Conservation (phyloP, 2,329 filamentous ascomycete species). For the Ciborinia camelliae region DNA sequence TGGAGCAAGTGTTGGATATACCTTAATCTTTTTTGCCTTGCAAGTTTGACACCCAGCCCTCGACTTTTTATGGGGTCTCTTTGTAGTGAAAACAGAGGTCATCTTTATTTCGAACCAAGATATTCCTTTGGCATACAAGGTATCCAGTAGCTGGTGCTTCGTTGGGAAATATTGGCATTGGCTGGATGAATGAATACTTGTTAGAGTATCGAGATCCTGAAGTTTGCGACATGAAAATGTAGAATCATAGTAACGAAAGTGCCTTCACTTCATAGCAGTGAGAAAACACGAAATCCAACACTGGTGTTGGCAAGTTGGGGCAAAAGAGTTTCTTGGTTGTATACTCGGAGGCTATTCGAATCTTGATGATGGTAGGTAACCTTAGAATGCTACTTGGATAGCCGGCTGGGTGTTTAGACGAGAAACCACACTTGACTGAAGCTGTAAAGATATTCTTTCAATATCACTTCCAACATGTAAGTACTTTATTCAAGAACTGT, state of each 20-base stretch:
- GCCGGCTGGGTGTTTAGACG: not conserved
- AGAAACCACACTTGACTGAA: not conserved
- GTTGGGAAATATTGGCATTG: not conserved
- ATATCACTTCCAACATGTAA: no score
- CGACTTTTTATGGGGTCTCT: constrained; percentile 36
- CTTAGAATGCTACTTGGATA: not conserved
- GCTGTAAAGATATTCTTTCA: no score
- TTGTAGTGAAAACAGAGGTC: constrained; percentile 28
- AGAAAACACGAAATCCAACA: not conserved
- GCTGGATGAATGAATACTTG: not conserved
- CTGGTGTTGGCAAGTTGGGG: not conserved
- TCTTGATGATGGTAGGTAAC: not conserved
- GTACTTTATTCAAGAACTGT: not conserved
- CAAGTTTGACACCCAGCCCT: constrained; percentile 34
- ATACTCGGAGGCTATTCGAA: not conserved
- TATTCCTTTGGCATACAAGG: not conserved
- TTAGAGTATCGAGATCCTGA: not conserved
- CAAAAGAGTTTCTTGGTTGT: not conserved
- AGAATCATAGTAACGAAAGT: not conserved
- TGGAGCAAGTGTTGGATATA: constrained; percentile 11
- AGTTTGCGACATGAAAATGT: no score
- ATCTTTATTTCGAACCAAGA: not conserved
- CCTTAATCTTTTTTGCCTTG: constrained; percentile 36
- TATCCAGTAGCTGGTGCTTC: not conserved
- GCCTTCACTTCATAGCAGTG: not conserved